Base-by-base conservation (phyloP, 305 asterid genomes). In the Fraxinus sp. region DNA sequence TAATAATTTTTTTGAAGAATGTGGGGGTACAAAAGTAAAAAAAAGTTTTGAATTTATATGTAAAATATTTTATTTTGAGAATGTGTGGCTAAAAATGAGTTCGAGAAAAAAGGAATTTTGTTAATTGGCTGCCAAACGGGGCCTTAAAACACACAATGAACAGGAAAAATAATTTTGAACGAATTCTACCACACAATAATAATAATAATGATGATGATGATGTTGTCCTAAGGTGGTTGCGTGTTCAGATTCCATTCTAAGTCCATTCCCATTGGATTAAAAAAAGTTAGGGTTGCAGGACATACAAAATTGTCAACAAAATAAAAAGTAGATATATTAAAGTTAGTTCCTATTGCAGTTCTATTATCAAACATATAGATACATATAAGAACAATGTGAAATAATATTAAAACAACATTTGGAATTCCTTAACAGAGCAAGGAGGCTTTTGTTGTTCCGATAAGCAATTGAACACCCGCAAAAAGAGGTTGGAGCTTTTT, bases 81-180 rank as follows among this genome's bases (percentile, higher is more conserved):
- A 6, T 36, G 2, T 36, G 10, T 7, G 10, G 8, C 2, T 36
- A 1, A 7, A 36, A 36, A 36, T 36, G 41, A 36, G 41, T 36
- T 6, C 10, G 2, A 1, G 6, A 1, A 36, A 36, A 36, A 36
- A 7, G 2, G 8, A 36, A 36, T 6, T 36, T 36, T 36, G 10
- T 36, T 36, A 6, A 36, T 7, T 36, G 41, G 41, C 41, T 36
- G 41, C 41, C 41, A 6, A 36, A 36, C 41, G 41, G 41, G 41
- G 41, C 7, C 10, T 36, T 36, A 1, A 36, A 52, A 83, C 24
- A 70, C 78, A 78, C 80, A 75, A 81, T 55, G 64, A 80, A 71
- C 62, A 3, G 22, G 62, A 52, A 52, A 52, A 3, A 16, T 52
- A 16, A 4, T 16, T 52, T 16, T 16, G 22, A 52, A 52, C 6